Evolutionary conservation across 2,329 filamentous ascomycete genomes (phyloP), one percentile per base, ranked within the genome.

Genomic region (Diaporthe citri): DNA sequence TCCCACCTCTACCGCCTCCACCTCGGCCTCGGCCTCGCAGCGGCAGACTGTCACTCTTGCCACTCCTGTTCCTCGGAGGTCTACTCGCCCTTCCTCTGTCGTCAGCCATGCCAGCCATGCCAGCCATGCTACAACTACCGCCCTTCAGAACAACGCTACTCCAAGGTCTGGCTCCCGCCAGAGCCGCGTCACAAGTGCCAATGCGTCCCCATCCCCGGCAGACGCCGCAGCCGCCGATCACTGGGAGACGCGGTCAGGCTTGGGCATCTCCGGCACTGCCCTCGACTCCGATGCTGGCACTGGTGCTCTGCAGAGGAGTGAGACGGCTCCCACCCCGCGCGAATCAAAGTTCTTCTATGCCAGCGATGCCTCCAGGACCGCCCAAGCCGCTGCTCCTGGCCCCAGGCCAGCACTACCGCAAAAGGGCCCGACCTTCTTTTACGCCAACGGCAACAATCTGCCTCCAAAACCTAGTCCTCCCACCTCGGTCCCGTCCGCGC

Each of bases 321-420:
- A 75, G 70, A 78, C 77, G 76, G 81, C 78, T 22, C 80, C 82
- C 51, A 81, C 82, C 51, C 79, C 82, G 76, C 79, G 80, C 28
- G 88, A 90, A 70, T 85, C 93, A 71, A 96, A 95, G 85, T 98
- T 98, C 88, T 98, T 99, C 83, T 96, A 97, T 82, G 97, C 96
- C 39, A 95, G 92, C 82, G 95, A 98, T 79, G 93, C 90, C 31
- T 79, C 77, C 52, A 92, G 90, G 79, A 84, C 86, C 31, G 78
- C 80, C 70, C 80, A 82, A 74, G 82, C 79, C 70, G 79, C 80
- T 52, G 90, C 88, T 78, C 56, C 57, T 48, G 81, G 83, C 55
- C 51, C 81, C 51, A 69, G 60, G 51, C 66, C 74, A 56, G 76
- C 76, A 22, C 66, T 70, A 46, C 73, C 77, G 22, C 80, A 77